phyloP scores from a whole-genome alignment of 192 early-diverging fungal genomes.

The Funneliformis mosseae region DNA sequence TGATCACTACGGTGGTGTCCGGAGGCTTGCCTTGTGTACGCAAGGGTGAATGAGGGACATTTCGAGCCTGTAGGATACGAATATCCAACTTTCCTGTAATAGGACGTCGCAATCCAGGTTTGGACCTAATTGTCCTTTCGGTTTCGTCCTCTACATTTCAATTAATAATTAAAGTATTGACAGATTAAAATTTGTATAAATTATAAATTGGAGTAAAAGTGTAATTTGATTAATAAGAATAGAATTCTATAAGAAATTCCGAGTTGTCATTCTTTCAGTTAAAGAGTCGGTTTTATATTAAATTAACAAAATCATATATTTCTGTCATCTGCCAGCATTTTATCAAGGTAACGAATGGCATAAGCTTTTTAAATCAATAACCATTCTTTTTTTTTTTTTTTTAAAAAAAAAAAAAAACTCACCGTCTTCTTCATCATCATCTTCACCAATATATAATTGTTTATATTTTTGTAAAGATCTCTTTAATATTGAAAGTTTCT shows the following conservation, averaged over 20 bases:
- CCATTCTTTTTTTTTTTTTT: neutral
- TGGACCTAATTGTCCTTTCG: constrained; percentile 47
- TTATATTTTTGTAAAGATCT: constrained; percentile 84
- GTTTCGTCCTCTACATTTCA: constrained; percentile 42
- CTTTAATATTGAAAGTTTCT: constrained; percentile 74
- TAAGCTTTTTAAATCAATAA: no score
- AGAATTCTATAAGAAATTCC: no score
- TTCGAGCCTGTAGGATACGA: constrained; percentile 60
- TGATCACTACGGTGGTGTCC: constrained; percentile 77
- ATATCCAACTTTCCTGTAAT: constrained; percentile 74
- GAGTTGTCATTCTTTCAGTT: no score
- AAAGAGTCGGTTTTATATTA: no score
- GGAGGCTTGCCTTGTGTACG: constrained; percentile 56
- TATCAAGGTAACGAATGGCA: neutral
- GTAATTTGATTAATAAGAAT: no score
- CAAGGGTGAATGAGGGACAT: constrained; percentile 60
- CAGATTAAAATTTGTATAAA: no score
- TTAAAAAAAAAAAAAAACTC: neutral
- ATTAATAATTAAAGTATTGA: no score
- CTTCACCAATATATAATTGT: constrained; percentile 78
- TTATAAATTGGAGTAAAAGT: no score
- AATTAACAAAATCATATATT: no score
- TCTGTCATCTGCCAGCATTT: no score
- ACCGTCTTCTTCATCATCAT: constrained; percentile 76
- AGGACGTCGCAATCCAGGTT: constrained; percentile 67